These are phyloP conservation scores for Metschnikowia sp. DNA, from an alignment of 805 yeast genomes.

Conservation along the genomic window DNA sequence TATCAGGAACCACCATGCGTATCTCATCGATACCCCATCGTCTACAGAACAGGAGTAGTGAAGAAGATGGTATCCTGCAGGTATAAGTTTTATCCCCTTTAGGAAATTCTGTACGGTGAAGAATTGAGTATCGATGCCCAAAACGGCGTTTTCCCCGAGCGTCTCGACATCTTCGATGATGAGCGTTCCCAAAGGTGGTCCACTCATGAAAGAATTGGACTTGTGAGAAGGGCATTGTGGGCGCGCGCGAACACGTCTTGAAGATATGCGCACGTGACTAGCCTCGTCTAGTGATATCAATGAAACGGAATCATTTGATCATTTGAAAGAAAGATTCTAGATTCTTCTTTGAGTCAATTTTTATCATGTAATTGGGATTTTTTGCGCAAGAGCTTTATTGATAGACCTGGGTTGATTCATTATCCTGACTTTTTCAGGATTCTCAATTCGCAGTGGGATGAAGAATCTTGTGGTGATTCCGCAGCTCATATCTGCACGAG, in stretches of 20 bases:
- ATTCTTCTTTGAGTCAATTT: not conserved
- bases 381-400: not conserved
- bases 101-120: slow-evolving; percentile 39
- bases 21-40: slow-evolving; percentile 24
- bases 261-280: too few species aligned
- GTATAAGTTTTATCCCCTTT: slow-evolving; percentile 50
- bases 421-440: too few species aligned
- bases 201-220: not conserved
- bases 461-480: too few species aligned
- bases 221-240: too few species aligned
- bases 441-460: too few species aligned
- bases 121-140: slow-evolving; percentile 50
- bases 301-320: too few species aligned
- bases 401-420: too few species aligned
- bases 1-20: slow-evolving; percentile 40
- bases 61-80: slow-evolving; percentile 51
- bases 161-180: slow-evolving; percentile 17
- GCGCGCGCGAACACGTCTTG: too few species aligned
- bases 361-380: not conserved
- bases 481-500: too few species aligned
- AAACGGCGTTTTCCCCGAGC: slow-evolving; percentile 14
- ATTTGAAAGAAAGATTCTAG: too few species aligned
- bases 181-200: slow-evolving; percentile 25
- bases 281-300: too few species aligned
- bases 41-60: slow-evolving; percentile 39